phyloP scores from a whole-genome alignment of 345 rosid genomes.

The Mangifera indica region DNA sequence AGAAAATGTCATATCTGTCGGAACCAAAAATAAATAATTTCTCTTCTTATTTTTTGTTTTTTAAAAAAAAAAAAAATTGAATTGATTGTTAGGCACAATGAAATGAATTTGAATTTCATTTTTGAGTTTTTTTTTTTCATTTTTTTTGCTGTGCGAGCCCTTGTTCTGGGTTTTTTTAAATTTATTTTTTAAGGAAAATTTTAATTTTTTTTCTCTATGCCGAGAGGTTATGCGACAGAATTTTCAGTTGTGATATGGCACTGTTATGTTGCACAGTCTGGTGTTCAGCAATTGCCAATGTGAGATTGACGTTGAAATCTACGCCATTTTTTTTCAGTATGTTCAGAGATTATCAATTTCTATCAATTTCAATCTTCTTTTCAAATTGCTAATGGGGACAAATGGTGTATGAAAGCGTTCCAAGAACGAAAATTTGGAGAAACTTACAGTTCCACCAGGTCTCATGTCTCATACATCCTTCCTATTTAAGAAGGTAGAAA shows the following conservation, averaged over 20 bases:
- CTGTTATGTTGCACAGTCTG: not conserved
- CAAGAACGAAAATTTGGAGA: slow-evolving; percentile 1
- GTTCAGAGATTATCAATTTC: not conserved
- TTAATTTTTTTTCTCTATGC: no score
- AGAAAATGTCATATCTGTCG: no score
- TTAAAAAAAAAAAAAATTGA: no score
- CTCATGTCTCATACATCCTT: slow-evolving; percentile 46
- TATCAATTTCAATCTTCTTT: slow-evolving; percentile 1
- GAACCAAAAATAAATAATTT: no score
- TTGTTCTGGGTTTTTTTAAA: not conserved
- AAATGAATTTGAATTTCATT: not conserved
- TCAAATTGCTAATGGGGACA: slow-evolving; percentile 24
- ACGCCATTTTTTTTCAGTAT: not conserved
- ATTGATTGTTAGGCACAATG: no score
- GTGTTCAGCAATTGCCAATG: not conserved
- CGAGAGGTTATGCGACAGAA: not conserved
- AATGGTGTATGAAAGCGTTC: not conserved
- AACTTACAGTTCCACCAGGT: slow-evolving; percentile 35
- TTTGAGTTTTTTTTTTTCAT: no score
- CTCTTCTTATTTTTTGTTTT: no score
- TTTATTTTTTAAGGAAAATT: no score
- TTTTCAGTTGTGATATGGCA: not conserved
- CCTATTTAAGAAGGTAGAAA: slow-evolving; percentile 33
- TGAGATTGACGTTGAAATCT: not conserved
- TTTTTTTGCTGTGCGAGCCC: not conserved